These are phyloP conservation scores for Sabuloglossum arenarium DNA, from an alignment of 495 filamentous ascomycete species.

Conservation along the genomic window DNA sequence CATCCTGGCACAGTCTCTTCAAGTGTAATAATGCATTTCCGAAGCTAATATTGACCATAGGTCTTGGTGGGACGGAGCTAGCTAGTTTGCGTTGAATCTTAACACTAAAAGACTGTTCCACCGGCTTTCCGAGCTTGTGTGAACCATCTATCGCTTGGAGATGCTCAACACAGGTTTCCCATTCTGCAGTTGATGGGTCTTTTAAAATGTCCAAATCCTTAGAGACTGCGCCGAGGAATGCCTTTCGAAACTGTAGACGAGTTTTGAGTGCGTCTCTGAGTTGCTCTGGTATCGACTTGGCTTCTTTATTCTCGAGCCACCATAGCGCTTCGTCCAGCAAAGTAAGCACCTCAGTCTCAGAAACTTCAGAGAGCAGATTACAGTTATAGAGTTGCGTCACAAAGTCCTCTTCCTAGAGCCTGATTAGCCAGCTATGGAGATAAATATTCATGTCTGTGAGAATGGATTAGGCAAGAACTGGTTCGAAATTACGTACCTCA, in stretches of 20 bases:
- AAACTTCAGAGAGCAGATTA: conserved; percentile 43
- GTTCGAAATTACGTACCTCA: conserved; percentile 38
- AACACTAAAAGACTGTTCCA: conserved; percentile 63
- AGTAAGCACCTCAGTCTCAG: conserved; percentile 30
- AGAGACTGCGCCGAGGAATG: conserved; percentile 34
- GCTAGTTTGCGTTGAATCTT: conserved; percentile 80
- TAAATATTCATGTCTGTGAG: neutral
- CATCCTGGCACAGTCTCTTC: conserved; percentile 49
- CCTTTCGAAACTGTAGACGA: conserved; percentile 41
- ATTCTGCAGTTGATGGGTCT: conserved; percentile 18
- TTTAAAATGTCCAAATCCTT: conserved; percentile 18
- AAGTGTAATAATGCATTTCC: conserved; percentile 51
- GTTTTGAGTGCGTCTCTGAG: conserved; percentile 36
- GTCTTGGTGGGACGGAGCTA: conserved; percentile 79
- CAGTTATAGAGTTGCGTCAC: conserved; percentile 76
- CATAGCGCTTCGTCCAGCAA: conserved; percentile 37
- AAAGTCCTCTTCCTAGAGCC: conserved; percentile 75
- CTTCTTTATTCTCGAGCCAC: conserved; percentile 27
- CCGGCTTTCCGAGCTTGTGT: conserved; percentile 36
- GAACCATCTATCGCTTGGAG: conserved; percentile 33
- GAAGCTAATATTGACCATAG: conserved; percentile 58
- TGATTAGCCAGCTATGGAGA: neutral
- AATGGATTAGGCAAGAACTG: conserved; percentile 7
- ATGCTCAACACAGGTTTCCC: conserved; percentile 22
- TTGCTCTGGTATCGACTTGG: conserved; percentile 22